phyloP scores from a whole-genome alignment of 2,329 filamentous ascomycete species.

The Apiospora malaysiana region DNA sequence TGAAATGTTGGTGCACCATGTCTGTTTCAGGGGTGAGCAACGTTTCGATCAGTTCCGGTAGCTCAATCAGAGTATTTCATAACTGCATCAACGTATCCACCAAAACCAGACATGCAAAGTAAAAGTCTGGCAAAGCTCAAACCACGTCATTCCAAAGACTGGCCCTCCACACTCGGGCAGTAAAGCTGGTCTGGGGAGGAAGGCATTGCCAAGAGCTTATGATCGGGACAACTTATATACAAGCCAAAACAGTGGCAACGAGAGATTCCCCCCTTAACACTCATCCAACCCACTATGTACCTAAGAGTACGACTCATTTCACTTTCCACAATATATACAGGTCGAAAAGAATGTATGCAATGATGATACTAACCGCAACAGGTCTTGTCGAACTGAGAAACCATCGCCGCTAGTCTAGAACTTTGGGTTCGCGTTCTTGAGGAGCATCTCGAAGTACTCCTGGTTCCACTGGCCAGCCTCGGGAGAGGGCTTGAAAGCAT shows the following conservation, averaged over 20 bases:
- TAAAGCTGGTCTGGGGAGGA: not conserved
- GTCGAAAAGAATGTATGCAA: not conserved
- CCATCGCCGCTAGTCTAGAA: too few species aligned
- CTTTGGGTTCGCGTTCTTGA: constrained; percentile 59
- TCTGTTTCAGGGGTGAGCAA: too few species aligned
- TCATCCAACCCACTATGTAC: not conserved
- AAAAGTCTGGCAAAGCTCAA: too few species aligned
- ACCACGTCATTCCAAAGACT: too few species aligned
- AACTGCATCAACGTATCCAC: too few species aligned
- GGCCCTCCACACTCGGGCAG: not conserved
- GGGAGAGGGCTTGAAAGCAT: constrained; percentile 68
- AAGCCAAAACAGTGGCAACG: not conserved
- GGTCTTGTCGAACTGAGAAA: too few species aligned
- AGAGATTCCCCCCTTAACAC: not conserved
- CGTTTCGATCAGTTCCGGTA: too few species aligned
- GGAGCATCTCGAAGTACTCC: constrained; percentile 63
- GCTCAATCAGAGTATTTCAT: too few species aligned
- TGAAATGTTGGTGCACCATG: too few species aligned
- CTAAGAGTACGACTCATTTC: not conserved
- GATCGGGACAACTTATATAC: not conserved
- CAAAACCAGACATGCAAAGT: too few species aligned
- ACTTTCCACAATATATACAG: not conserved
- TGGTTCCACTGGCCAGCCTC: constrained; percentile 77
- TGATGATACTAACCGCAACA: not conserved
- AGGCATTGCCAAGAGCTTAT: not conserved